Conservation (phyloP, 2,329 filamentous ascomycete species). For the Aphanocladium album region DNA sequence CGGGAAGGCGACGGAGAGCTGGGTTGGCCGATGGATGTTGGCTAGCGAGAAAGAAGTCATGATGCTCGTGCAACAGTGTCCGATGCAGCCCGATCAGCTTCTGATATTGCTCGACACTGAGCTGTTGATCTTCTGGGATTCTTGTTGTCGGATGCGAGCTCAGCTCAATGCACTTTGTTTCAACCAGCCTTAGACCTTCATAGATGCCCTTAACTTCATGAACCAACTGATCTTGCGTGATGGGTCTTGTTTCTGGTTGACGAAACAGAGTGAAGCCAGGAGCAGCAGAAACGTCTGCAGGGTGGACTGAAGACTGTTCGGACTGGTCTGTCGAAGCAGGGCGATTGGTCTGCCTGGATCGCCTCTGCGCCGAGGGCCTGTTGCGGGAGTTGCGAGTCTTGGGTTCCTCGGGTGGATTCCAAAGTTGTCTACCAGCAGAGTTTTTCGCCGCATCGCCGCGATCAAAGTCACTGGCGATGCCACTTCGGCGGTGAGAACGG, state of each 20-base stretch:
- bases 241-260: conserved; percentile 61
- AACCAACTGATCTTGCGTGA: conserved; percentile 72
- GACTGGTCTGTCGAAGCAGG: neutral
- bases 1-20: conserved; percentile 62
- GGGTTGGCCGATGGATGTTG: conserved; percentile 76
- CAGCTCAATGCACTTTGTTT: conserved; percentile 81
- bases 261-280: neutral
- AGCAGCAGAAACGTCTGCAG: neutral
- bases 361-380: neutral
- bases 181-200: conserved; percentile 76
- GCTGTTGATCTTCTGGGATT: conserved; percentile 35
- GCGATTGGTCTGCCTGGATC: neutral
- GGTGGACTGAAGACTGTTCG: neutral
- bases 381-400: neutral
- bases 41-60: conserved; percentile 80
- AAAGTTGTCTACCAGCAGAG: conserved; percentile 22
- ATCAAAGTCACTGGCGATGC: conserved; percentile 19
- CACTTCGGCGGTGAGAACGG: conserved; percentile 1
- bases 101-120: conserved; percentile 68
- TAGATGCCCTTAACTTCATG: conserved; percentile 83
- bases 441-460: conserved; percentile 20
- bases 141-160: conserved; percentile 56
- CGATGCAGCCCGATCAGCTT: conserved; percentile 76
- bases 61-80: conserved; percentile 74
- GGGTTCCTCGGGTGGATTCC: conserved; percentile 23